phyloP scores from a whole-genome alignment of 1,284 basidiomycete species.

The Pseudozyma flocculosa region DNA sequence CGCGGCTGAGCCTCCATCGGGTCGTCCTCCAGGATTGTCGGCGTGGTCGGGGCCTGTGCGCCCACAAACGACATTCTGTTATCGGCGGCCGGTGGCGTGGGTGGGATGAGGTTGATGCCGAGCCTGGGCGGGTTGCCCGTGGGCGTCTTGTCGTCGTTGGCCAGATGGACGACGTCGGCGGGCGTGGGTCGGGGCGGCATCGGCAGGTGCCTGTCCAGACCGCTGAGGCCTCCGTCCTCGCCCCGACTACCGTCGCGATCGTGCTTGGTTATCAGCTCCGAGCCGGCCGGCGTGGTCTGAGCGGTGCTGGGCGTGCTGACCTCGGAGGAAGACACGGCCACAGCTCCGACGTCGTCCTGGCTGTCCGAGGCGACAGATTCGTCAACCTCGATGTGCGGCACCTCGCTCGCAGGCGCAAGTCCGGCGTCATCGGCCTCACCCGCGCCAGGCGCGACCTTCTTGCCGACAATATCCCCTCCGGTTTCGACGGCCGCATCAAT shows the following conservation, averaged over 20 bases:
- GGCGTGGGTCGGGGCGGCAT: constrained; percentile 35
- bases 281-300: constrained; percentile 31
- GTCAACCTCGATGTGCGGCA: background rate
- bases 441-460: no score
- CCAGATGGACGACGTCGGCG: constrained; percentile 16
- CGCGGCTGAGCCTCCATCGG: constrained; percentile 1
- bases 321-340: constrained; percentile 24
- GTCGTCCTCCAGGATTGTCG: constrained; percentile 17
- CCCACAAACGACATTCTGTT: constrained; percentile 22
- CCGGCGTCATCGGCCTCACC: no score
- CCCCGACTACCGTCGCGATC: constrained; percentile 1
- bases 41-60: constrained; percentile 22
- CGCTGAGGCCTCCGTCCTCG: background rate
- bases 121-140: constrained; percentile 18
- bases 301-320: constrained; percentile 38
- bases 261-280: constrained; percentile 8
- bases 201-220: constrained; percentile 30
- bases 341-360: background rate
- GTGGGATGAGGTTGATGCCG: constrained; percentile 50
- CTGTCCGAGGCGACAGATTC: background rate
- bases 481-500: background rate
- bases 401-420: no score
- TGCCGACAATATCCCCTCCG: background rate
- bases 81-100: constrained; percentile 47
- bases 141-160: constrained; percentile 34